Base-by-base conservation (phyloP, 495 filamentous ascomycete species). In the Oidiodendron maius region DNA sequence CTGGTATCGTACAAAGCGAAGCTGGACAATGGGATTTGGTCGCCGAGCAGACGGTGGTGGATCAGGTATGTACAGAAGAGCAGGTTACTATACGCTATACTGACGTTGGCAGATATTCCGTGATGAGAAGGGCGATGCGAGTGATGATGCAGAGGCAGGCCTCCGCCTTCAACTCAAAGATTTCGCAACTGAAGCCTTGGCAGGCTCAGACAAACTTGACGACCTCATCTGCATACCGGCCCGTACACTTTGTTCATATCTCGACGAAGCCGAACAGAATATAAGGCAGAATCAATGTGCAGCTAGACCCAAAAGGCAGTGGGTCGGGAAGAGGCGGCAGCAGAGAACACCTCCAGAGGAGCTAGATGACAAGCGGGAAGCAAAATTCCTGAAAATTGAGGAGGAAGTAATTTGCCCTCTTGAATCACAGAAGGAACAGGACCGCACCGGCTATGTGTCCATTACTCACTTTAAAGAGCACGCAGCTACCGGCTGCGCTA, bases 271-370 rank as follows among this genome's bases (percentile, higher is more conserved):
- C 25, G 40, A 43, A 9, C 5, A 16, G 40, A 43, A 22, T 13
- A 4, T 43, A 6, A 43, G 16, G 40, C 40, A 12, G 16, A 22
- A 6, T 16, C 6, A 43, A 23, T 16, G 40, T 9, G 8, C 25
- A 22, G 40, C 16, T 6, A 43, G 40, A 6, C 6, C 10, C 36
- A n/a, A 10, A 10, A 35, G 3, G 44, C 43, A 34, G 41, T 53
- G 51, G 51, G 43, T 39, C n/a, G 49, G 44, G 37, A 53, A 48
- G 40, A 26, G 51, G 40, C 51, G 43, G 25, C 46, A 44, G 38
- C 43, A 47, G 25, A 53, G 51, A 32, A 53, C 45, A 6, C 51
- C 51, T 39, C 44, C 45, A 18, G 51, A 53, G 51, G 30, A 53
- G 45, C 51, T 53, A 17, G 39, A 44, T 35, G 43, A 23, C 48